phyloP scores from a whole-genome alignment of 768 basidiomycete genomes.

The Suillus decipiens region DNA sequence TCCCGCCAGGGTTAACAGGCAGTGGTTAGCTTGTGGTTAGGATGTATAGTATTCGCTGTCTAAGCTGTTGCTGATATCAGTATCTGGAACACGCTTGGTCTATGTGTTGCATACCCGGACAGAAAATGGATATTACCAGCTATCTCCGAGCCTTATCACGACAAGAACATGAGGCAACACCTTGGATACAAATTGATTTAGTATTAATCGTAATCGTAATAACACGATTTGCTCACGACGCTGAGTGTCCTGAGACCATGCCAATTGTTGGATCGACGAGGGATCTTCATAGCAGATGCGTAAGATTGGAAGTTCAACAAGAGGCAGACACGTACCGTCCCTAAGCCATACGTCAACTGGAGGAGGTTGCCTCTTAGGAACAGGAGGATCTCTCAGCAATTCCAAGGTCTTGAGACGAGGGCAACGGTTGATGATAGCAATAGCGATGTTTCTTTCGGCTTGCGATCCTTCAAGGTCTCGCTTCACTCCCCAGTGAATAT shows the following conservation, averaged over 20 bases:
- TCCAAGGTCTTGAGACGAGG: conserved; percentile 9
- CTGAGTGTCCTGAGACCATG: not conserved
- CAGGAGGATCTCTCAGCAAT: not conserved
- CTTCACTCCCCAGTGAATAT: conserved; percentile 5
- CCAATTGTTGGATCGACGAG: conserved; percentile 4
- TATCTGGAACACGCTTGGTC: not conserved
- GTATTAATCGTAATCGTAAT: too few relatives aligned
- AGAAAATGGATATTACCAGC: not conserved
- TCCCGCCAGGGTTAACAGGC: conserved; percentile 74
- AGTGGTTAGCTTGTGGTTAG: conserved; percentile 18
- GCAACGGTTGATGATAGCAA: not conserved
- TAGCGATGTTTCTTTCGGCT: conserved; percentile 4
- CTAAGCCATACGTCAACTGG: conserved; percentile 5
- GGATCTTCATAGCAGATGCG: not conserved
- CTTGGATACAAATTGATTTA: not conserved
- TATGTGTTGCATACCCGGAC: not conserved
- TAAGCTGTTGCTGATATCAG: conserved; percentile 13
- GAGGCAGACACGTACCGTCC: not conserved
- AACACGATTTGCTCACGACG: not conserved
- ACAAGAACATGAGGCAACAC: not conserved
- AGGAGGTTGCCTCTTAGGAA: not conserved
- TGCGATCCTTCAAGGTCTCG: conserved; percentile 3
- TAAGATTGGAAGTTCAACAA: not conserved
- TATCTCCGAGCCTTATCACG: not conserved
- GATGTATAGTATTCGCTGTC: conserved; percentile 24